A percentile compares a stretch with the other conserved stretches of the same genome.
These are phyloP conservation scores for Violaceomyces palustris DNA, from an alignment of 1,284 basidiomycete genomes.

Conservation along the genomic window DNA sequence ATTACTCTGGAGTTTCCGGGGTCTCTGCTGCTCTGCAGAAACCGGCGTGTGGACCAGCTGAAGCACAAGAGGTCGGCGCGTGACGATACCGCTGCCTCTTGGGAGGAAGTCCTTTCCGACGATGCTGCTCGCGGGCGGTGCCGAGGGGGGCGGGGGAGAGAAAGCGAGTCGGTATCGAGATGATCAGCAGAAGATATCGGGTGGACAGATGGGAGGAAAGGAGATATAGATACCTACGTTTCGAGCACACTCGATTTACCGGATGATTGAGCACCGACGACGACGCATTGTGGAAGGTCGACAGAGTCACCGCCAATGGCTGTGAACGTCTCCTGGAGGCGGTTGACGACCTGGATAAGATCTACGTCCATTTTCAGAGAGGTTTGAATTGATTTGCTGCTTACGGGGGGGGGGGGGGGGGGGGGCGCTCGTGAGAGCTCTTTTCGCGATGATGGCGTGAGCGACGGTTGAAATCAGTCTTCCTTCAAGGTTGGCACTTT, in stretches of 20 bases:
- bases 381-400: background rate
- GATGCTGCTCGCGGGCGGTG: too few relatives aligned
- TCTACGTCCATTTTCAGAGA: constrained; percentile 60
- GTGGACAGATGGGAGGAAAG: background rate
- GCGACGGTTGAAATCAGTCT: too few relatives aligned
- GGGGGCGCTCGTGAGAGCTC: background rate
- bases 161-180: background rate
- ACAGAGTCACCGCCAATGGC: constrained; percentile 57
- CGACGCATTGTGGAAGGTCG: constrained; percentile 57
- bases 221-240: constrained; percentile 49
- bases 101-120: constrained; percentile 84
- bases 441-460: too few relatives aligned
- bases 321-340: constrained; percentile 65
- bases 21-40: constrained; percentile 53
- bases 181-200: background rate
- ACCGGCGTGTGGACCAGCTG: constrained; percentile 77
- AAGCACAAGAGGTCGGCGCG: constrained; percentile 85
- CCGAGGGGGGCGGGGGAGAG: too few relatives aligned
- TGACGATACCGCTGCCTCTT: constrained; percentile 88
- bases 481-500: too few relatives aligned
- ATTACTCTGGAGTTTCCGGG: too few relatives aligned
- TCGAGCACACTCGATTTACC: constrained; percentile 61
- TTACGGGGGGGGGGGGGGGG: background rate
- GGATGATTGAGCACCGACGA: constrained; percentile 57
- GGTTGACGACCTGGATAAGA: constrained; percentile 91